These are phyloP conservation scores for Acephala macrosclerotiorum DNA, from an alignment of 2,329 filamentous ascomycete species.

Conservation along the genomic window DNA sequence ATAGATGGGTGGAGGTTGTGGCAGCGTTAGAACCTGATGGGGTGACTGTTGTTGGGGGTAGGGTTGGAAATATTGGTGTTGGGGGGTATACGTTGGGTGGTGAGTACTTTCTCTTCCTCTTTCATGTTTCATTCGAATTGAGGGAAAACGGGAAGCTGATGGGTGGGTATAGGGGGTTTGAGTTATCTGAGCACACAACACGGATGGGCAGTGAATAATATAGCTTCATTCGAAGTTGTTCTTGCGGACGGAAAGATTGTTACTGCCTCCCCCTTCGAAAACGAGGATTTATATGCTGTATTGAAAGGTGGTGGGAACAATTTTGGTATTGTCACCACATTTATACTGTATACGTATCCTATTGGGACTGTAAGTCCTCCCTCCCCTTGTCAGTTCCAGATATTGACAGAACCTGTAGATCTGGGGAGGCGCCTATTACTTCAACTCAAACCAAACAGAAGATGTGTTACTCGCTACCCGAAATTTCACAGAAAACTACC, in stretches of 20 bases:
- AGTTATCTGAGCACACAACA: slow-evolving; percentile 28
- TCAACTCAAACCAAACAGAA: background rate
- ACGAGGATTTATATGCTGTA: background rate
- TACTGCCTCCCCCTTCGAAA: slow-evolving; percentile 47
- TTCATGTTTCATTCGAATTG: background rate
- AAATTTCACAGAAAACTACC: background rate
- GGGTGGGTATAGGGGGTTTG: slow-evolving; percentile 21
- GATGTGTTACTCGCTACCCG: background rate
- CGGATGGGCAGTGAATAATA: slow-evolving; percentile 31
- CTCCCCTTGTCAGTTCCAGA: background rate
- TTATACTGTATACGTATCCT: background rate
- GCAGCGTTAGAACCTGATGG: slow-evolving; percentile 14
- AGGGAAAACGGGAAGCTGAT: slow-evolving; percentile 4
- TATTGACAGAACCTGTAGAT: background rate
- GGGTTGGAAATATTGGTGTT: slow-evolving; percentile 55
- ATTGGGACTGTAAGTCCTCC: background rate
- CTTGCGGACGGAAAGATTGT: slow-evolving; percentile 57
- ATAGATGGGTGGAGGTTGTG: slow-evolving; percentile 26
- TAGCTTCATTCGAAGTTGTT: slow-evolving; percentile 46
- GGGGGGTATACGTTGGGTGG: slow-evolving; percentile 51
- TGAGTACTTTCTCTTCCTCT: background rate
- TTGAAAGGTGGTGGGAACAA: background rate
- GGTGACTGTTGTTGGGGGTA: slow-evolving; percentile 48
- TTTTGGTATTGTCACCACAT: background rate
- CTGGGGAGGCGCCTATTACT: background rate